Conservation (phyloP, 768 basidiomycete genomes). For the Calvatia gigantea region DNA sequence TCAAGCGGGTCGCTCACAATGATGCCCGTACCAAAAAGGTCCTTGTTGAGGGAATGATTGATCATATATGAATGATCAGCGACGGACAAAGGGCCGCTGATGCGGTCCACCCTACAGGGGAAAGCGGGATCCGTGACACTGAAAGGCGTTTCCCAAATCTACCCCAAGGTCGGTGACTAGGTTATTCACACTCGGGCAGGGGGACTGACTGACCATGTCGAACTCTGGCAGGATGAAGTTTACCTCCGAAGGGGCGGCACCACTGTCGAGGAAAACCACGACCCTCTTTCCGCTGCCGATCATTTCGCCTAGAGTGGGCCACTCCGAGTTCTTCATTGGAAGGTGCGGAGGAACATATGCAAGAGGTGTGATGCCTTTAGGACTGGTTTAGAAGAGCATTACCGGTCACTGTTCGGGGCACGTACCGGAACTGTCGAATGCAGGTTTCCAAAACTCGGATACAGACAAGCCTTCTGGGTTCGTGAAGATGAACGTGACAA, state of each 20-base stretch:
- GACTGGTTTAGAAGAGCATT: not conserved
- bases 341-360: constrained; percentile 50
- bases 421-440: constrained; percentile 48
- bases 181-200: not conserved
- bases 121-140: constrained; percentile 44
- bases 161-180: not conserved
- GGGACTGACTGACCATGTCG: constrained; percentile 42
- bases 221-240: constrained; percentile 57
- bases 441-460: constrained; percentile 44
- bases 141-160: constrained; percentile 62
- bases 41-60: constrained; percentile 53
- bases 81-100: constrained; percentile 41
- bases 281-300: constrained; percentile 58
- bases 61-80: constrained; percentile 56
- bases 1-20: constrained; percentile 35
- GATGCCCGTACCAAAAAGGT: constrained; percentile 34
- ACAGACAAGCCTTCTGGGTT: constrained; percentile 58
- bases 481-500: constrained; percentile 63
- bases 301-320: constrained; percentile 65
- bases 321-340: constrained; percentile 41
- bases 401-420: not conserved
- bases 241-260: constrained; percentile 37
- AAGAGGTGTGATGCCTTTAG: constrained; percentile 37
- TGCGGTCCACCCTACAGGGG: constrained; percentile 53
- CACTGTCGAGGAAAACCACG: constrained; percentile 58